Percentiles rank a stretch among this genome's conserved stretches.
phyloP scores from a whole-genome alignment of 2,329 filamentous ascomycete species.

The Xylariales sp. region DNA sequence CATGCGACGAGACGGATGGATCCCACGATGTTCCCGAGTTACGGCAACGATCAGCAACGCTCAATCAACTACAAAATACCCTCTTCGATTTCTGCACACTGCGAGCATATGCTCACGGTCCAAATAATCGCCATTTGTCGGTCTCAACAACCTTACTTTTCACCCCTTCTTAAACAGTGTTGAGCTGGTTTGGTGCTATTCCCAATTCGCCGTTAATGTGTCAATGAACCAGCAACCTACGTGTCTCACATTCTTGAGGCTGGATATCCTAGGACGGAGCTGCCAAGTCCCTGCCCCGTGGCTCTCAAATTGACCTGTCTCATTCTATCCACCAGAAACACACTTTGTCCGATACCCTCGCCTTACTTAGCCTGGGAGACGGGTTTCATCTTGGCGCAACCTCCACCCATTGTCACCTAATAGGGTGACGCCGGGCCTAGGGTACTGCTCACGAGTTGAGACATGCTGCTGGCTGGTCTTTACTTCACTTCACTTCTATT shows the following conservation, averaged over 20 bases:
- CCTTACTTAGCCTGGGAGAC: conserved; percentile 27
- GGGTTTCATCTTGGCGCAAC: conserved; percentile 24
- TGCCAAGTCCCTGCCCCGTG: conserved; percentile 18
- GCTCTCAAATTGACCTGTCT: conserved; percentile 25
- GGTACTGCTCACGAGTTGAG: conserved; percentile 25
- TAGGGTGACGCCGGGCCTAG: conserved; percentile 10
- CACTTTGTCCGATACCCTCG: conserved; percentile 29
- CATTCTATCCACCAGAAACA: conserved; percentile 15
- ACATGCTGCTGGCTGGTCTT: conserved; percentile 39
- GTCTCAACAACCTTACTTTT: conserved; percentile 45
- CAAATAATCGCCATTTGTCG: conserved; percentile 38
- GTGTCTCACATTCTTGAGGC: conserved; percentile 27
- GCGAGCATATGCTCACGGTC: conserved; percentile 33
- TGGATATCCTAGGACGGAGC: conserved; percentile 12
- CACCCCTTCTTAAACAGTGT: conserved; percentile 40
- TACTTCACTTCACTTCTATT: conserved; percentile 30
- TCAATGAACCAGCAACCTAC: conserved; percentile 47
- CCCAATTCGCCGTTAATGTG: conserved; percentile 47
- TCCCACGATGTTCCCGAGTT: conserved; percentile 41
- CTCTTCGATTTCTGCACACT: conserved; percentile 41
- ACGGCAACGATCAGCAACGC: conserved; percentile 42
- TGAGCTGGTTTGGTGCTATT: conserved; percentile 47
- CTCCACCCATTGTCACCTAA: conserved; percentile 15
- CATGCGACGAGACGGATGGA: conserved; percentile 48
- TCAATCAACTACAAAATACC: conserved; percentile 33